Evolutionary conservation across 768 basidiomycete genomes (phyloP), one percentile per base, ranked within the genome.

Genomic region (Hirschioporus abietinus): DNA sequence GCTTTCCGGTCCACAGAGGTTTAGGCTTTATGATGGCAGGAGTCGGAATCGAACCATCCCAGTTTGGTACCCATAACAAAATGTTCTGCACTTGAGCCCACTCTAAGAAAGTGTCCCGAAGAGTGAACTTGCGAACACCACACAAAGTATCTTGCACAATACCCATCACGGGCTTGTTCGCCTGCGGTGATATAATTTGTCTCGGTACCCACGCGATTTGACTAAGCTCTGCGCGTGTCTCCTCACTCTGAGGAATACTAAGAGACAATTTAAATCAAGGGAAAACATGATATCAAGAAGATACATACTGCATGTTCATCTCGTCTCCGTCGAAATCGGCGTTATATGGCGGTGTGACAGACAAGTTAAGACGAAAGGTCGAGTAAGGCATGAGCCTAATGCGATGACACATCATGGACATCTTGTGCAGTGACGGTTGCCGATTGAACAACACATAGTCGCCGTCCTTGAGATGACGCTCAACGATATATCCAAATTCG

Each of bases 371-470:
- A 66, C 97, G 96, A 83, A 99, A 99, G 65, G 96, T 99, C 24
- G 96, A 99, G 78, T 99, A 98, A 15, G 93, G 92, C 95, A 99
- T 97, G 68, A 99, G 80, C 73, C 92, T 94, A 34, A 99, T 93
- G 36, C 96, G 88, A 80, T 99, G 97, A 77, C 93, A 93, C 97
- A 99, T 99, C 97, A 99, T 99, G 83, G 95, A 96, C 97, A 99
- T 99, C 78, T 99, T 99, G 78, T 99, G 97, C 77, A 99, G 78
- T 84, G 89, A 92, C 12, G 97, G 97, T 75, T 99, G 97, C 64
- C 97, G 96, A 77, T 99, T 99, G 82, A 99, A 99, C 64, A 99
- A 80, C 24, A 98, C 92, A 71, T 82, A 95, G 73, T 99, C 97
- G 83, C 96, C 97, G 74, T 99, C 95, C 80, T 94, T 96, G 70